Conservation (phyloP, 228 moss, liverwort and hornwort species). For the Sphagnum magellanicum region DNA sequence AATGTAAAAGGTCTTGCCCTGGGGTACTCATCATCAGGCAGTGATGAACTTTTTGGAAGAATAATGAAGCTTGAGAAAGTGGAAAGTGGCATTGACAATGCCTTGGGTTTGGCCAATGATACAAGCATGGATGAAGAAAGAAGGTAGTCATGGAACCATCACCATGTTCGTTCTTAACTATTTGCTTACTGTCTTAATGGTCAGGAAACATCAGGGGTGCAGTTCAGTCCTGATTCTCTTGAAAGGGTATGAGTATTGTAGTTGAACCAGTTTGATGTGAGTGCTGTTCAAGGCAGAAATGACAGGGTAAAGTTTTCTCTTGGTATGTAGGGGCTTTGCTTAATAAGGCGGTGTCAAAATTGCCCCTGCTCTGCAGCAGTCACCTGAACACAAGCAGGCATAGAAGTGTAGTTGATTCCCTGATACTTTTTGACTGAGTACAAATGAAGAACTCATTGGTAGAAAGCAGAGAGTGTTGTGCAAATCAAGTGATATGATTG, state of each 20-base stretch:
- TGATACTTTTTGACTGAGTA: no score
- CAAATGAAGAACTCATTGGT: no score
- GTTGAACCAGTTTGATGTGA: neutral
- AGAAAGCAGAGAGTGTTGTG: no score
- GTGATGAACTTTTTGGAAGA: conserved; percentile 67
- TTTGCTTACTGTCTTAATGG: neutral
- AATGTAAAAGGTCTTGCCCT: conserved; percentile 76
- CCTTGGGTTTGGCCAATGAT: conserved; percentile 54
- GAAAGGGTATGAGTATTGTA: no score
- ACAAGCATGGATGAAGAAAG: conserved; percentile 89
- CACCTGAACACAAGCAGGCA: no score
- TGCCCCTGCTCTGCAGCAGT: no score
- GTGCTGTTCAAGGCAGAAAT: neutral
- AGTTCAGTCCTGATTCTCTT: no score
- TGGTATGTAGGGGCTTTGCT: no score
- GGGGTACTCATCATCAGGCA: conserved; percentile 86
- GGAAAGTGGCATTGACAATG: conserved; percentile 50
- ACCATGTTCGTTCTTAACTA: neutral
- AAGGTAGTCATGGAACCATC: conserved; percentile 33
- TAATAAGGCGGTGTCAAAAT: no score
- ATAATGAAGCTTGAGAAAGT: conserved; percentile 60
- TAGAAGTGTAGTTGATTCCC: no score
- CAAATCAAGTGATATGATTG: no score
- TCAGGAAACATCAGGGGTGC: no score
- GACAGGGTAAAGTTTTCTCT: neutral